These are phyloP conservation scores for Aspergillus aculeatus DNA, from an alignment of 2,329 filamentous ascomycete genomes.

Conservation along the genomic window DNA sequence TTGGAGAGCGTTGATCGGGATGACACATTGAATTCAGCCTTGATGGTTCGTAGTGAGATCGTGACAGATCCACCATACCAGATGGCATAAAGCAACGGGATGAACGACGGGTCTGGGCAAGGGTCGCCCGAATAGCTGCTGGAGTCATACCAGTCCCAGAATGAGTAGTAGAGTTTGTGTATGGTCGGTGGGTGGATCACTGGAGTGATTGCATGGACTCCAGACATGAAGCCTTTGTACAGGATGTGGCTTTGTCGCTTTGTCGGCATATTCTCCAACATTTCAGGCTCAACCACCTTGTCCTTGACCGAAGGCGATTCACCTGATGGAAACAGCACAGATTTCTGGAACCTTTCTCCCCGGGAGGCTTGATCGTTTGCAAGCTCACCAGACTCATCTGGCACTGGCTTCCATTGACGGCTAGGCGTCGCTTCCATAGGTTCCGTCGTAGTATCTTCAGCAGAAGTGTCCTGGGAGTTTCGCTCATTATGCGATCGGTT, in stretches of 20 bases:
- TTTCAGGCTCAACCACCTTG: conserved; percentile 37
- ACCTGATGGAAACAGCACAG: conserved; percentile 38
- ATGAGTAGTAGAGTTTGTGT: conserved; percentile 41
- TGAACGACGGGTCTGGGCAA: conserved; percentile 43
- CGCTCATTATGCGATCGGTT: conserved; percentile 35
- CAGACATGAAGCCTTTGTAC: conserved; percentile 49
- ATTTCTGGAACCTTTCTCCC: conserved; percentile 35
- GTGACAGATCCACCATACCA: conserved; percentile 51
- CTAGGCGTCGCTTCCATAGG: conserved; percentile 13
- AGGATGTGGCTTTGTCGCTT: conserved; percentile 48
- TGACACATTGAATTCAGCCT: conserved; percentile 39
- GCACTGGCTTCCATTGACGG: conserved; percentile 23
- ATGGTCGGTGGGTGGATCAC: conserved; percentile 46
- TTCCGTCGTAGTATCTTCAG: conserved; percentile 25
- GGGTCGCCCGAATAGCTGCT: conserved; percentile 36
- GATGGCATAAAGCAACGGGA: conserved; percentile 47
- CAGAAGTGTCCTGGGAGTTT: conserved; percentile 20
- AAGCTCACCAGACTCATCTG: conserved; percentile 14
- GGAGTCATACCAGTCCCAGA: conserved; percentile 49
- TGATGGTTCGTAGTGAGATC: conserved; percentile 42
- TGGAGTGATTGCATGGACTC: conserved; percentile 47
- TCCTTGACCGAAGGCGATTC: conserved; percentile 36
- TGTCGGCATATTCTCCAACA: conserved; percentile 44
- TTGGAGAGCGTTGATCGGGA: conserved; percentile 40
- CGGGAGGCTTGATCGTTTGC: conserved; percentile 18